Base-by-base conservation (phyloP, 23 red algal species). In the Gracilaria caudata region DNA sequence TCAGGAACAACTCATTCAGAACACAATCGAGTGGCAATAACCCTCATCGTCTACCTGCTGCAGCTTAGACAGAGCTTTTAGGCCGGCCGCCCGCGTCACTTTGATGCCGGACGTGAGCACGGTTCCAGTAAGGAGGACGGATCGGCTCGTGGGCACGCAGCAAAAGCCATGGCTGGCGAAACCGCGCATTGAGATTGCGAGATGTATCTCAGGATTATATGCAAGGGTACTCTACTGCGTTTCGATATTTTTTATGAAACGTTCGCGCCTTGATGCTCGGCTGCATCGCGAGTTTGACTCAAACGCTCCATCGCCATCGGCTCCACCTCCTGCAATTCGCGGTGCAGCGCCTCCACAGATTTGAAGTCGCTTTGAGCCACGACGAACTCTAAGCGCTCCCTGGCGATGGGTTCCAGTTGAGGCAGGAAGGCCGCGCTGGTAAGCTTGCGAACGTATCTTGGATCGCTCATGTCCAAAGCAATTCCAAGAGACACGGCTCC, bases 401-500 rank as follows among this genome's bases (percentile, higher is more conserved):
- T 60, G 57, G 21, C 57, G 23, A 60, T 60, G 57, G 57, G 23
- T 28, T 60, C 57, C 57, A 60, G 25, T 28, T 60, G 57, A 20
- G 25, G 57, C 57, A 60, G 4, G 57, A 60, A 60, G 2, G 57
- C 57, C 25, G 57, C 21, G 25, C 57, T 60, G 23, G 57, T 60
- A 28, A 60, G 57, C 57, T 60, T 5, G 8, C 57, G 57, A 60
- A 60, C 57, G 28, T 60, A 28, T 28, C 23, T 60, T 8, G 57
- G 57, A 60, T 60, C 57, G 25, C 57, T 60, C 57, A 60, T 60
- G 11, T 60, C 57, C 57, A 60, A 29, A 60, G 57, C 57, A 60
- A 60, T 60, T 0, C 57, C 57, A 28, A 60, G 57, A 28, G 57
- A 60, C 2, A 60, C 23, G 9, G 57, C 11, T 29, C 57, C 57